Conservation (phyloP, 106 monocot species). For the Amphibolis antarctica region DNA sequence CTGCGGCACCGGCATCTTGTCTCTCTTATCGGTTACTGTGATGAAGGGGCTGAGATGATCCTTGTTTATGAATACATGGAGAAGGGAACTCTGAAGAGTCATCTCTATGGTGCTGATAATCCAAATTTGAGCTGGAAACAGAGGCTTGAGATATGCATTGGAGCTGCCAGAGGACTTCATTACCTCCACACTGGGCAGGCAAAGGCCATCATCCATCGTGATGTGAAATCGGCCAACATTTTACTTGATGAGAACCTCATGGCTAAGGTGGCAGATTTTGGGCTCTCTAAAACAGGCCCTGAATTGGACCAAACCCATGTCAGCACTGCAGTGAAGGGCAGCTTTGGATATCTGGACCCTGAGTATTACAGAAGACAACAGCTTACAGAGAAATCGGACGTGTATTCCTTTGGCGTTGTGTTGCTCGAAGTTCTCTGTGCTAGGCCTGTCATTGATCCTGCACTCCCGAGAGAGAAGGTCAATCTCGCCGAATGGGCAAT, state of each 20-base stretch:
- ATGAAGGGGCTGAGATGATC: constrained; percentile 51
- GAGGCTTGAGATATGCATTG: constrained; percentile 39
- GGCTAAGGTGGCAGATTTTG: constrained; percentile 53
- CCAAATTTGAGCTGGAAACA: constrained; percentile 35
- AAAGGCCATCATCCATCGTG: constrained; percentile 46
- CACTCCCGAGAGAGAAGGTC: constrained; percentile 35
- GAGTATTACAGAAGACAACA: constrained; percentile 36
- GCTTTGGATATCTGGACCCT: constrained; percentile 51
- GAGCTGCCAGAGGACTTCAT: constrained; percentile 39
- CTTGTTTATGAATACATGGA: constrained; percentile 71
- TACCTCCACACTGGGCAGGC: constrained; percentile 43
- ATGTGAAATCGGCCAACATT: constrained; percentile 49
- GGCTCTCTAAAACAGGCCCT: constrained; percentile 39
- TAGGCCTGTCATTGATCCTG: constrained; percentile 39
- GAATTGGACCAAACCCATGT: constrained; percentile 41
- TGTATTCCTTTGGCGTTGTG: constrained; percentile 47
- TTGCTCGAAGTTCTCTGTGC: constrained; percentile 42
- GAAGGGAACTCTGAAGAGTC: constrained; percentile 48
- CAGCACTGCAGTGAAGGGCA: constrained; percentile 45
- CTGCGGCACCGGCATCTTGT: constrained; percentile 55
- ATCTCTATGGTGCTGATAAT: constrained; percentile 30
- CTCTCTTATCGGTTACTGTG: constrained; percentile 52
- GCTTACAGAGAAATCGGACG: constrained; percentile 39
- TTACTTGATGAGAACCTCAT: constrained; percentile 33
- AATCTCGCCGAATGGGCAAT: constrained; percentile 46